These are phyloP conservation scores for Punctularia strigosozonata DNA, from an alignment of 768 basidiomycete genomes.

Conservation along the genomic window DNA sequence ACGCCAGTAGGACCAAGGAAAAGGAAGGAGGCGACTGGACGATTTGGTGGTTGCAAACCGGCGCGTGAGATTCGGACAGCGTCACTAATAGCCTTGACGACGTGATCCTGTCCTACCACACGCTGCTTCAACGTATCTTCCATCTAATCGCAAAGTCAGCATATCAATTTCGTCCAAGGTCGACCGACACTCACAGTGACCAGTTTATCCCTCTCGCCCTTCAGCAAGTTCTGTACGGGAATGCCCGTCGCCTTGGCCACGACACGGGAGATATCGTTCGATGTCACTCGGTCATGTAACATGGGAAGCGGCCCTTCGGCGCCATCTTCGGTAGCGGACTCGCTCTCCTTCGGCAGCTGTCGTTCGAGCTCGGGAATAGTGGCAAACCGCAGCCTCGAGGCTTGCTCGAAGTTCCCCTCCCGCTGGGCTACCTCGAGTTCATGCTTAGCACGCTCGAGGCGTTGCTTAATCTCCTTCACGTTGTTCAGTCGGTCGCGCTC, in stretches of 20 bases:
- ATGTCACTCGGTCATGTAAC: conserved; percentile 79
- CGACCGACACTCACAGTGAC: conserved; percentile 51
- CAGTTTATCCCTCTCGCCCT: conserved; percentile 83
- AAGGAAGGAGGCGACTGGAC: conserved; percentile 88
- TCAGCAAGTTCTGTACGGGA: conserved; percentile 78
- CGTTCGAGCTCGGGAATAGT: conserved; percentile 74
- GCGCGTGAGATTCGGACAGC: conserved; percentile 90
- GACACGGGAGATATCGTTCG: conserved; percentile 81
- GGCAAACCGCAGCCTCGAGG: conserved; percentile 73
- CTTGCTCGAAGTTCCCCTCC: conserved; percentile 76
- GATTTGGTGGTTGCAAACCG: conserved; percentile 77
- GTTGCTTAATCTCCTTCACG: conserved; percentile 61
- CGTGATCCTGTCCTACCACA: conserved; percentile 87
- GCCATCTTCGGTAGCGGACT: conserved; percentile 34
- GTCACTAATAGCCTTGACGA: conserved; percentile 76
- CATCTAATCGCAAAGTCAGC: conserved; percentile 42
- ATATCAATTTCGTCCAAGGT: no score
- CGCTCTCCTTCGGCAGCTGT: conserved; percentile 48
- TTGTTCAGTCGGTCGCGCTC: conserved; percentile 60
- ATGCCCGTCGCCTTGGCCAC: conserved; percentile 86
- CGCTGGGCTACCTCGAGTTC: conserved; percentile 83
- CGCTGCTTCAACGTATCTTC: conserved; percentile 63
- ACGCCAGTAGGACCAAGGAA: conserved; percentile 86
- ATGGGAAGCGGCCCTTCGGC: conserved; percentile 42
- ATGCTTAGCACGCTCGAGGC: conserved; percentile 73